Evolutionary conservation across 2,329 filamentous ascomycete genomes (phyloP).

Genomic region (Fusarium beomiforme): DNA sequence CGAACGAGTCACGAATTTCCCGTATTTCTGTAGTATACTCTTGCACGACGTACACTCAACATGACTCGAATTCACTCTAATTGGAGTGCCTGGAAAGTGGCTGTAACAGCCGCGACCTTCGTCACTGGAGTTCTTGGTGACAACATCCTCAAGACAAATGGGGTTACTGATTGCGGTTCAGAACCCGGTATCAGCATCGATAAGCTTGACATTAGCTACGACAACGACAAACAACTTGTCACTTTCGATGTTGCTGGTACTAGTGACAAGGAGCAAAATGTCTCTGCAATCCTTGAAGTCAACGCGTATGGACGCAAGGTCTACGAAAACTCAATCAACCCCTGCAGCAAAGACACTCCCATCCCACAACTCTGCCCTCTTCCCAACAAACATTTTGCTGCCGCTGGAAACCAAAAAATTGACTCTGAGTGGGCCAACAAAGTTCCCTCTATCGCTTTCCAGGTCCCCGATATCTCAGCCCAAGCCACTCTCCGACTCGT

Average conservation of each 20-base stretch:
- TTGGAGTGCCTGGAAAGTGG: conserved; percentile 47
- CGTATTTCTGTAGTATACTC: conserved; percentile 32
- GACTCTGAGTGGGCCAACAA: conserved; percentile 74
- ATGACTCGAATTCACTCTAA: conserved; percentile 48
- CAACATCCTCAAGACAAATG: conserved; percentile 81
- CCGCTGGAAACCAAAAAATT: conserved; percentile 76
- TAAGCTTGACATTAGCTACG: conserved; percentile 80
- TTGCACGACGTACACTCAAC: conserved; percentile 33
- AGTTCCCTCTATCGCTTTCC: conserved; percentile 91
- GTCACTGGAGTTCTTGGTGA: conserved; percentile 65
- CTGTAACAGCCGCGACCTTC: conserved; percentile 50
- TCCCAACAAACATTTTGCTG: conserved; percentile 77
- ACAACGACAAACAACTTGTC: conserved; percentile 77
- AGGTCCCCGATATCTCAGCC: conserved; percentile 89
- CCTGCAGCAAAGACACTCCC: conserved; percentile 75
- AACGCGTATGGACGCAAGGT: conserved; percentile 85
- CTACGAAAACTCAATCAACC: conserved; percentile 84
- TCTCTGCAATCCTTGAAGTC: conserved; percentile 79
- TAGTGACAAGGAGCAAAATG: conserved; percentile 79
- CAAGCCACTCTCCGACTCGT: conserved; percentile 81
- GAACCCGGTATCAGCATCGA: conserved; percentile 72
- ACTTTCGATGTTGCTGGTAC: conserved; percentile 85
- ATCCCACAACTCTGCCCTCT: conserved; percentile 86
- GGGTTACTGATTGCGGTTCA: conserved; percentile 77
- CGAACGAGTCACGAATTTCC: conserved; percentile 38